Conservation (phyloP, 2,329 filamentous ascomycete genomes). For the Coleophoma cylindrospora region DNA sequence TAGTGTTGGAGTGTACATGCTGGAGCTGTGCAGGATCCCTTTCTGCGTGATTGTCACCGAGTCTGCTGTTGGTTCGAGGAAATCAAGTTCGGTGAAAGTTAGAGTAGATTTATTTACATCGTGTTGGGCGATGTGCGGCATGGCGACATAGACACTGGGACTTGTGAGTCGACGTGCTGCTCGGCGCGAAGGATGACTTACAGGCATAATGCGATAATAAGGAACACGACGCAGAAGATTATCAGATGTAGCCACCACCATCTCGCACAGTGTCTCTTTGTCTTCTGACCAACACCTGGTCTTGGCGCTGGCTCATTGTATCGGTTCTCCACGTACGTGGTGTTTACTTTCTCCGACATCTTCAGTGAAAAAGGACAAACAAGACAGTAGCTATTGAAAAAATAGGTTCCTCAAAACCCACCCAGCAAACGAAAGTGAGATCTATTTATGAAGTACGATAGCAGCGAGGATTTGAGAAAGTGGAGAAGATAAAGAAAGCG, state of each 20-base stretch:
- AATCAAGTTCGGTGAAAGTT: slow-evolving; percentile 41
- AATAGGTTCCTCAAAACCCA: too few relatives aligned
- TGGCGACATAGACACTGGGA: slow-evolving; percentile 49
- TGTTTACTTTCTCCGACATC: too few relatives aligned
- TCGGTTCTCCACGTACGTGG: too few relatives aligned
- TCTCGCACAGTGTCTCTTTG: slow-evolving; percentile 26
- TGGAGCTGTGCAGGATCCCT: slow-evolving; percentile 40
- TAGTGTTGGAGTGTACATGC: slow-evolving; percentile 47
- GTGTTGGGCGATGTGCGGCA: slow-evolving; percentile 51
- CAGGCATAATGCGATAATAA: slow-evolving; percentile 52
- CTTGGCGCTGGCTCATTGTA: background rate
- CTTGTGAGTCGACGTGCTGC: background rate
- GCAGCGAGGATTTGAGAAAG: too few relatives aligned
- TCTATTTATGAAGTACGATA: too few relatives aligned
- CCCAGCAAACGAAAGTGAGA: too few relatives aligned
- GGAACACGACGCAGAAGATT: slow-evolving; percentile 40
- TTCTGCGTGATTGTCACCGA: slow-evolving; percentile 42
- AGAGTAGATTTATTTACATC: slow-evolving; percentile 47
- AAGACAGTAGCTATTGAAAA: too few relatives aligned
- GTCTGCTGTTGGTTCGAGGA: slow-evolving; percentile 42
- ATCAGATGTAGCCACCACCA: slow-evolving; percentile 52
- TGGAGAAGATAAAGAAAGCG: too few relatives aligned
- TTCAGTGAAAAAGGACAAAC: too few relatives aligned
- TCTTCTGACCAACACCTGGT: slow-evolving; percentile 6
- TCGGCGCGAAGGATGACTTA: slow-evolving; percentile 29